Evolutionary conservation across 1,139 yeast genomes (phyloP).

Genomic region (Geotrichum candidum): DNA sequence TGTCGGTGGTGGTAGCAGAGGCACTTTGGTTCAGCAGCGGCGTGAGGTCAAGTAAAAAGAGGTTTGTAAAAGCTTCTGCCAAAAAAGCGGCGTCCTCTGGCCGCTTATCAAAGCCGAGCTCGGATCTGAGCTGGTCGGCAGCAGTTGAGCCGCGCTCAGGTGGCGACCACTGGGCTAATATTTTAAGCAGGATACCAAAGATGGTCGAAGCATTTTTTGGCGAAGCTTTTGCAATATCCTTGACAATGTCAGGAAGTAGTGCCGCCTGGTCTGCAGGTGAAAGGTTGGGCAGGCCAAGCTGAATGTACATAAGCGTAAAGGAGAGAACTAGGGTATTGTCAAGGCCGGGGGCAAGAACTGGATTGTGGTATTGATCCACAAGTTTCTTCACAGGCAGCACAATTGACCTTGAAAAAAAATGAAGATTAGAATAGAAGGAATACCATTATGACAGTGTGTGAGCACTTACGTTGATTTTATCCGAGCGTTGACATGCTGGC

Average conservation of each 20-base stretch:
- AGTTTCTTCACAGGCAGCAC: constrained; percentile 58
- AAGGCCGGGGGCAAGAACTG: constrained; percentile 41
- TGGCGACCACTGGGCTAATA: constrained; percentile 46
- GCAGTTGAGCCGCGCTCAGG: constrained; percentile 46
- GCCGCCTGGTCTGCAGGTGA: constrained; percentile 22
- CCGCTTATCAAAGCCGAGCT: constrained; percentile 25
- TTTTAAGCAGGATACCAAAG: constrained; percentile 54
- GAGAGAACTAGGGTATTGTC: constrained; percentile 53
- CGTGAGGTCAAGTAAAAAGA: constrained; percentile 47
- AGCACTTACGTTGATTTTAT: constrained; percentile 44
- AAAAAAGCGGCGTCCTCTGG: constrained; percentile 43
- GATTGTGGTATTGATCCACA: constrained; percentile 55
- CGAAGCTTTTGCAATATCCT: constrained; percentile 41
- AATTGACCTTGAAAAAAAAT: constrained; percentile 33
- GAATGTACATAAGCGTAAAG: constrained; percentile 59
- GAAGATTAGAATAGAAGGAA: constrained; percentile 1
- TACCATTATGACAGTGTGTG: background rate
- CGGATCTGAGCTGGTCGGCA: constrained; percentile 36
- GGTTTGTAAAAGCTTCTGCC: constrained; percentile 45
- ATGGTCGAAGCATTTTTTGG: constrained; percentile 49
- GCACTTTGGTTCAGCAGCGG: background rate
- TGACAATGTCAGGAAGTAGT: constrained; percentile 47
- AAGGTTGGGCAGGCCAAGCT: constrained; percentile 51
- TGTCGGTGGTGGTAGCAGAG: background rate
- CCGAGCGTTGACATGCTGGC: constrained; percentile 64